Base-by-base conservation (phyloP, 2,329 filamentous ascomycete genomes). In the Reticulascus tulasneorum region DNA sequence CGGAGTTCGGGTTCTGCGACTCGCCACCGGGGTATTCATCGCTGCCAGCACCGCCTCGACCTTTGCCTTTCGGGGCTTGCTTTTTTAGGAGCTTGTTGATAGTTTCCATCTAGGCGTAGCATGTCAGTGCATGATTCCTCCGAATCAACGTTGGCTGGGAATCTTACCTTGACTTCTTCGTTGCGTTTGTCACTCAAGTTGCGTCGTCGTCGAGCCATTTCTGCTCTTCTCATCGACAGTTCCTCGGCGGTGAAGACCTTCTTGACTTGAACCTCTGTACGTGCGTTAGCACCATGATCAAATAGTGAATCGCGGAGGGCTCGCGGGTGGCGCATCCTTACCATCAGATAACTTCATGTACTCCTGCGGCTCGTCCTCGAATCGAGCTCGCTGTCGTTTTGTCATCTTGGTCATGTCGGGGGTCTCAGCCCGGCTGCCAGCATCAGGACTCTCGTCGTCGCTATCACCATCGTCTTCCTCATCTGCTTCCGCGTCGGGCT, bases 51-150 rank as follows among this genome's bases (percentile, higher is more conserved):
- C 46, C 60, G 21, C 59, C 70, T 47, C 74, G 76, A 46, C 70
- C 67, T 47, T 75, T 82, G 38, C 77, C 78, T 60, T 91, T 90
- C 17, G 86, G 82, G 1, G 86, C 84, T 57, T 90, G 86, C 56
- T 90, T 89, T 61, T 89, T 89, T 34, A 93, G 77, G 3, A 93
- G 78, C 52, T 90, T 89, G 68, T 93, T 90, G 73, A 93, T 91
- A 0, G 86, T 93, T 68, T 91, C 86, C 76, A 88, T 86, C 85
- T 90, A 48, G 39, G 17, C 13, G 19, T 17, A 29, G 21, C 13
- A 16, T 11, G 24, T 17, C 7, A 17, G n/a, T 31, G 24, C 12
- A 18, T 26, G 17, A 12, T 9, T 10, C 10, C 17, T 2, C 15
- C 4, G 9, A 18, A 21, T 13, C 4, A 15, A 20, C 9, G 19